Evolutionary conservation across 2,329 filamentous ascomycete species (phyloP).

Genomic region (Hortaea sp.): DNA sequence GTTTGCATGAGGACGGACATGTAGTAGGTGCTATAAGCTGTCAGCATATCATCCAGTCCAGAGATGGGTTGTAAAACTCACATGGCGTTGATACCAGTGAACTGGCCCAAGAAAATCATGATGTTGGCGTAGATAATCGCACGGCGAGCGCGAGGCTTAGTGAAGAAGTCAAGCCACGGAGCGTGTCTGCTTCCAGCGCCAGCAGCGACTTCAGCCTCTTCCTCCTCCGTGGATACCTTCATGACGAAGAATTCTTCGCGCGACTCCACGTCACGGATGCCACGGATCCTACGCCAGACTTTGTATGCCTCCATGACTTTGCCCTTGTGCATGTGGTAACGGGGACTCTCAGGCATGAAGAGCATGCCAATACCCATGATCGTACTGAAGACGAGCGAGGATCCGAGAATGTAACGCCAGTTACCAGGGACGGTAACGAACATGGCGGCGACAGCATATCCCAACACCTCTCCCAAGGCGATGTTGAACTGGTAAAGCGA

Average conservation of each 20-base stretch:
- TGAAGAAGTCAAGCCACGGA: slow-evolving; percentile 66
- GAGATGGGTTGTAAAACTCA: slow-evolving; percentile 2
- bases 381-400: slow-evolving; percentile 59
- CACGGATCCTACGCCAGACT: slow-evolving; percentile 65
- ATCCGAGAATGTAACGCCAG: slow-evolving; percentile 66
- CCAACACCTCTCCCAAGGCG: slow-evolving; percentile 62
- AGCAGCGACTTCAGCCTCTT: slow-evolving; percentile 40
- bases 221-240: slow-evolving; percentile 52
- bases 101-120: slow-evolving; percentile 60
- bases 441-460: slow-evolving; percentile 63
- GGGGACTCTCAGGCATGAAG: slow-evolving; percentile 60
- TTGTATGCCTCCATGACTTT: slow-evolving; percentile 49
- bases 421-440: slow-evolving; percentile 60
- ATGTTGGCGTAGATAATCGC: slow-evolving; percentile 58
- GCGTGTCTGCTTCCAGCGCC: slow-evolving; percentile 46
- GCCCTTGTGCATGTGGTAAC: slow-evolving; percentile 61
- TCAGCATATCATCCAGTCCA: neutral
- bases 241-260: slow-evolving; percentile 64
- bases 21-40: slow-evolving; percentile 48
- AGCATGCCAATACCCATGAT: slow-evolving; percentile 51
- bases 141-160: slow-evolving; percentile 55
- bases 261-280: slow-evolving; percentile 45
- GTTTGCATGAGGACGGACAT: slow-evolving; percentile 58
- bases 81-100: slow-evolving; percentile 61
- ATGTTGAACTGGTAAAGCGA: slow-evolving; percentile 70